Evolutionary conservation across 139 green algal genomes (phyloP).

Genomic region (Bryopsis sp.): DNA sequence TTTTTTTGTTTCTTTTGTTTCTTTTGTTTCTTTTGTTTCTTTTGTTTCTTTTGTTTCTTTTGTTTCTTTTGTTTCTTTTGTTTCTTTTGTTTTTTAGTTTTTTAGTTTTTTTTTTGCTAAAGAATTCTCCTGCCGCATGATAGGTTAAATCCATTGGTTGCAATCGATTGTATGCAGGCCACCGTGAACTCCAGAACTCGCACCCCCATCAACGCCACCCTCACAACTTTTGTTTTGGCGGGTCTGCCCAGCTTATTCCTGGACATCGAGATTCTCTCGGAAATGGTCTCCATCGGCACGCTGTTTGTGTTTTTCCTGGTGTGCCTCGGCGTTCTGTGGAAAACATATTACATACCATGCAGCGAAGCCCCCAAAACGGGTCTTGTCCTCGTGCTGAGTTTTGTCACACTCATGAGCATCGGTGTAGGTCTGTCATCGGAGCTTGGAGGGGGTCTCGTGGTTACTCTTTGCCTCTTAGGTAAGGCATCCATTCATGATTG

Average conservation of each 20-base stretch:
- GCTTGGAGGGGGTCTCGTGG: too few relatives aligned
- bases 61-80: too few relatives aligned
- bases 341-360: too few relatives aligned
- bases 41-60: too few relatives aligned
- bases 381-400: too few relatives aligned
- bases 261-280: slow-evolving; percentile 9
- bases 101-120: too few relatives aligned
- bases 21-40: neutral
- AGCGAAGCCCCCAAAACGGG: too few relatives aligned
- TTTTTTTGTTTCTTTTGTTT: neutral
- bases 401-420: too few relatives aligned
- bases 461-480: too few relatives aligned
- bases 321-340: slow-evolving; percentile 31
- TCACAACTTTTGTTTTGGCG: slow-evolving; percentile 23
- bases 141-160: neutral
- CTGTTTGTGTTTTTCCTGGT: slow-evolving; percentile 13
- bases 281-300: slow-evolving; percentile 16
- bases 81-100: too few relatives aligned
- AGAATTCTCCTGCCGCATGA: neutral
- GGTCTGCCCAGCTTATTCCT: slow-evolving; percentile 6
- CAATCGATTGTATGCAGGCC: slow-evolving; percentile 24
- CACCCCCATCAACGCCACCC: slow-evolving; percentile 52
- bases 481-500: too few relatives aligned
- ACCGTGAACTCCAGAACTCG: slow-evolving; percentile 34
- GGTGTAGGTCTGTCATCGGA: too few relatives aligned